Base-by-base conservation (phyloP, 2,329 filamentous ascomycete genomes). In the Penicillium nordicum region DNA sequence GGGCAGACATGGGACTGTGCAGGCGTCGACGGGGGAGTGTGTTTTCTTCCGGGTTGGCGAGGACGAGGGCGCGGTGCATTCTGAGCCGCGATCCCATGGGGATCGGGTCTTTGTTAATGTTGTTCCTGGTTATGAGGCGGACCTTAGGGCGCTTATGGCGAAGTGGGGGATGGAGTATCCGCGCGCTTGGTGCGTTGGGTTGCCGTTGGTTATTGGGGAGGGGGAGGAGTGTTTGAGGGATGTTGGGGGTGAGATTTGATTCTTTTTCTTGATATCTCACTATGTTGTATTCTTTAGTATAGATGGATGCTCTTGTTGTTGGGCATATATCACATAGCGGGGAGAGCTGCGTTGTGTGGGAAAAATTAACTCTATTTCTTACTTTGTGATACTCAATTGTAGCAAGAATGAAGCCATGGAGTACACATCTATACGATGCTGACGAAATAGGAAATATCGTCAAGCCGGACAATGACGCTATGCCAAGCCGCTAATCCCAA, bases 1-100 rank as follows among this genome's bases (percentile, higher is more conserved):
- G 29, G 37, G 29, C 7, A 10, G 27, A 25, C 18, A 30, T 34
- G 50, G 37, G 9, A 25, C 57, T 10, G 53, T 59, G 5, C 64
- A 67, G 43, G 59, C 62, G 5, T 38, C 16, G 2, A 32, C 14
- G 1, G 74, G 75, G 1, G 67, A 78, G 44, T 75, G 74, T 53
- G 69, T 71, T 1, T 70, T 80, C 29, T 80, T 81, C 38, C 68
- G 70, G 12, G 73, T 79, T 21, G 79, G 79, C 0, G 67, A 69
- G 11, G 68, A 73, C 0, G 55, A 63, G 2, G 79, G 79, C 2
- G 63, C 63, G 0, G 55, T 65, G 16, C 63, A 65, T 57, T 64
- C 63, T 2, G 72, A 73, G 59, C 72, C 72, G 0, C 23, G 14
- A 25, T 66, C 63, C 21, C 57, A 63, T 47, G 61, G 55, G 14